Percentiles rank a stretch among this genome's conserved stretches.
Evolutionary conservation across 176 grass and related monocot genomes (phyloP).

Genomic region (Aegilops speltoides): DNA sequence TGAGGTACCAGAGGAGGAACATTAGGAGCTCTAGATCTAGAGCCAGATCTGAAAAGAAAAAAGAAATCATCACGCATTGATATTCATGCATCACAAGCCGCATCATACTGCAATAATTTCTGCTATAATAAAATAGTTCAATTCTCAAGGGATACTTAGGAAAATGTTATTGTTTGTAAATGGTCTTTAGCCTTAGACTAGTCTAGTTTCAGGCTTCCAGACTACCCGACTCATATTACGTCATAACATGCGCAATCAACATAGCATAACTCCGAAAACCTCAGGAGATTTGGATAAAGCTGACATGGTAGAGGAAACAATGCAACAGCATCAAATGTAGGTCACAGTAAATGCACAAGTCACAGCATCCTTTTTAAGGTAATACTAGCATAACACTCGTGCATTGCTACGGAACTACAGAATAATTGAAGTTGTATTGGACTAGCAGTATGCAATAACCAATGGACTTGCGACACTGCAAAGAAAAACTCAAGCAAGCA

Average conservation of each 20-base stretch:
- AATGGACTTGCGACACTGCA: too few species aligned
- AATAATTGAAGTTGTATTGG: too few species aligned
- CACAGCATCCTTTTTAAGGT: neutral
- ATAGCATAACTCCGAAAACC: neutral
- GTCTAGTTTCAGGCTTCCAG: neutral
- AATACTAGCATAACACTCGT: neutral
- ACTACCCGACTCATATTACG: neutral
- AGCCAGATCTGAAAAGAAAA: conserved; percentile 59
- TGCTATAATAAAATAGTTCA: neutral
- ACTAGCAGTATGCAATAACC: too few species aligned
- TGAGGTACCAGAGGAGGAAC: conserved; percentile 68
- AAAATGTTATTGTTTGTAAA: neutral
- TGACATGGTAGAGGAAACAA: neutral
- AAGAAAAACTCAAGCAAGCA: too few species aligned
- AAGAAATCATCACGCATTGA: neutral
- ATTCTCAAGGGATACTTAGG: neutral
- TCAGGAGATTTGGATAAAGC: neutral
- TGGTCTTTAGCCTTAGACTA: neutral
- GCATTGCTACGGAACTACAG: too few species aligned
- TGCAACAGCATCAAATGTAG: neutral
- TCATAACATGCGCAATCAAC: neutral
- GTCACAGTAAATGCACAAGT: neutral
- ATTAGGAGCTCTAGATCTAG: conserved; percentile 67
- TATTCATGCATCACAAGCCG: neutral
- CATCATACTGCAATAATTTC: neutral